phyloP scores from a whole-genome alignment of 345 rosid species.

The Raphanus raphanistrum region DNA sequence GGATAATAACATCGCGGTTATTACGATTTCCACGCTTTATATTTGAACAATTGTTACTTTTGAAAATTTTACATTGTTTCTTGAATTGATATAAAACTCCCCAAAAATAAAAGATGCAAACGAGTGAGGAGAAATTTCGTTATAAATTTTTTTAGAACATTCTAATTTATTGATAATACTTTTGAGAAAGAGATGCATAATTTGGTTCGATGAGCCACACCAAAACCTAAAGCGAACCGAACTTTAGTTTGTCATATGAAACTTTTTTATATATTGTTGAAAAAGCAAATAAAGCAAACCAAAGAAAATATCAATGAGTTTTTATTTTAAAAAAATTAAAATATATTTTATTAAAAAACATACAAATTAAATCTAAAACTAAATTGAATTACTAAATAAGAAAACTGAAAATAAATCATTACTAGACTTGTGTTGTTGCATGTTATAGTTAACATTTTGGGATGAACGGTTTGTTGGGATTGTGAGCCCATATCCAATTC shows the following conservation, averaged over 20 bases:
- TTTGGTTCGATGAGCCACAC: background rate
- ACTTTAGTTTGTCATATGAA: background rate
- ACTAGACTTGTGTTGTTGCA: too few relatives aligned
- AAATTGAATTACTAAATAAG: background rate
- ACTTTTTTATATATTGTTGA: background rate
- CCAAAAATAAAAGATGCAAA: background rate
- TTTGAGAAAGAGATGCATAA: background rate
- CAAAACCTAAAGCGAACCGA: background rate
- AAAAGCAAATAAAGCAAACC: background rate
- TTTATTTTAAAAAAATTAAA: background rate
- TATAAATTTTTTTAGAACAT: background rate
- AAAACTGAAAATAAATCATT: background rate
- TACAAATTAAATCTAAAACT: background rate
- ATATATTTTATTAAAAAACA: background rate
- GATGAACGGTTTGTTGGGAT: too few relatives aligned
- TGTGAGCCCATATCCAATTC: too few relatives aligned
- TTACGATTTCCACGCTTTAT: background rate
- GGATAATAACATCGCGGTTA: background rate
- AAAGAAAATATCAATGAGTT: background rate
- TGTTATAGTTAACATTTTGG: too few relatives aligned
- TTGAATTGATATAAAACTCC: background rate
- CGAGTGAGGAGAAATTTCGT: background rate
- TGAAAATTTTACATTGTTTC: background rate
- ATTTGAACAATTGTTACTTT: background rate
- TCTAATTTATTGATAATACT: background rate